Base-by-base conservation (phyloP, 805 yeast genomes). In the Pichia scutulata region DNA sequence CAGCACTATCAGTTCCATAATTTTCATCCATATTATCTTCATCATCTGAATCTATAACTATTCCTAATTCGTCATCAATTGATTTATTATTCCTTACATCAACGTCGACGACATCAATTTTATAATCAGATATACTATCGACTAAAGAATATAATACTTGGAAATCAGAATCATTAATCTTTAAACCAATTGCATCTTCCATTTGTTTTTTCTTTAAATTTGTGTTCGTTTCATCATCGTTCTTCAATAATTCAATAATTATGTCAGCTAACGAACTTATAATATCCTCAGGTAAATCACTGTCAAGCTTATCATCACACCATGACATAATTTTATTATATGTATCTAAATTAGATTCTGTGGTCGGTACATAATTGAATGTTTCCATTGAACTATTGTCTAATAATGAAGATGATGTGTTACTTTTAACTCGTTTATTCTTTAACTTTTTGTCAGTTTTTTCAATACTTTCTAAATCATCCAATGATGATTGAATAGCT, bases 261-360 rank as follows among this genome's bases (percentile, higher is more conserved):
- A 82, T 70, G 61, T 86, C 93, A 2, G 88, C 79, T 5, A 89
- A 86, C 3, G 93, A 83, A 21, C 81, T 62, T 2, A 89, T 73
- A 2, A 81, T 77, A 41, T 81, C 86, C 50, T 85, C 89, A 9
- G 90, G 79, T n/a, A 86, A 78, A 62, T 89, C 97, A 45, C 72
- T 73, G 13, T 83, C 85, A 39, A 86, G 66, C 18, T 72, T 69
- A 2, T 68, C 63, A 7, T 76, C 72, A 4, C 86, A 77, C 80
- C 86, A 80, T 0, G 76, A 64, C 52, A 84, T 66, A n/a, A 89
- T 70, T 41, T 71, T 62, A 41, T 80, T 84, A 62, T 81, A 85
- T 0, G 71, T 63, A 28, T 69, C 71, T 2, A 72, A 64, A 16
- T 80, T 82, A 19, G 73, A 75, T 13, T 72, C 74, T 4, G 78